Evolutionary conservation across 768 basidiomycete genomes (phyloP), one percentile per base, ranked within the genome.

Genomic region (Russula earlei): DNA sequence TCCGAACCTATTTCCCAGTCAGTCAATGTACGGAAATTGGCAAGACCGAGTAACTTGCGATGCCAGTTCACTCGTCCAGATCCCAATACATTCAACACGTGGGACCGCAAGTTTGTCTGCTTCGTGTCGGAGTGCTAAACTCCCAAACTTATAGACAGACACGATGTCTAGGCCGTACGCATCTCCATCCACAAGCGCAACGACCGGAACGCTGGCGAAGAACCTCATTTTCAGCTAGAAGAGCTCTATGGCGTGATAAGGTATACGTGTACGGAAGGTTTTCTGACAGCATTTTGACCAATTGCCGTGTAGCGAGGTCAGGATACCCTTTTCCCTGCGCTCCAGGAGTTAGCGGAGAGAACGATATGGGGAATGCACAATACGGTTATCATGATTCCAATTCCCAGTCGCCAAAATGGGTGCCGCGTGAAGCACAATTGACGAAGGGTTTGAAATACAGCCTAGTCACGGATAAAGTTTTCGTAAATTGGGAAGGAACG

Each of bases 311-410:
- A 3, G 92, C 86, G 4, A 96, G 70, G 66, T 99, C 96, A 0
- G 96, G 96, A 69, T 95, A 98, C 3, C 96, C 96, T 67, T 96
- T 98, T 0, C 96, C 96, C 93, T 96, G 62, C 11, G 48, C 14
- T 19, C 40, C 1, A 44, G 31, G n/a, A 31, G 66, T 44, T 2
- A 38, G 48, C 2, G 24, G 33, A 34, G 22, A 29, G 20, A 25
- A 42, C 33, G 10, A 14, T 5, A 37, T 19, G 24, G 14, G 17
- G 19, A 31, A 38, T 34, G 20, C 7, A 25, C 52, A 67, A 46
- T 59, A 90, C 93, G 5, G 93, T 95, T 63, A 95, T 77, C 41
- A 92, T 73, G 19, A 93, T 66, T 1, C 91, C 93, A 36, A 72
- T 68, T 0, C 87, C 85, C 1, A 81, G 77, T 9, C 34, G 29